Evolutionary conservation across 2,329 filamentous ascomycete species (phyloP), one percentile per base, ranked within the genome.

Genomic region (Paraphoma chrysanthemicola): DNA sequence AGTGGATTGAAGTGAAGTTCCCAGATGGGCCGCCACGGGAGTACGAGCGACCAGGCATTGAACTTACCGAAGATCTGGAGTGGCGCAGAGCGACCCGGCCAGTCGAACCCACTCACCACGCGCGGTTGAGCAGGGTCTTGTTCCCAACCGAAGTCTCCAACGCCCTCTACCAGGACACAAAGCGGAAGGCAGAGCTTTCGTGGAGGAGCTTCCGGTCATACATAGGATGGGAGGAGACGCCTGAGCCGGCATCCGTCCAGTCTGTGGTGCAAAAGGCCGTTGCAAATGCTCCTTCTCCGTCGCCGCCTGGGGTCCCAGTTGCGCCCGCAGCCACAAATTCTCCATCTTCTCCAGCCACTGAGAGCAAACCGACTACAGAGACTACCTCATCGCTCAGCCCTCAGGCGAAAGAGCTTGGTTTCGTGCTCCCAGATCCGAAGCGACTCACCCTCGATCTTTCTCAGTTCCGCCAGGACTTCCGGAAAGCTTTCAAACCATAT

Each of bases 1-100:
- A 69, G 48, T 83, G 80, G 81, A 69, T 85, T 5, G 81, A 84
- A 47, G 71, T 83, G 16, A 73, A 71, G 14, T 83, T 81, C 46
- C 82, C 82, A 1, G 75, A 80, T 44, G 79, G 78, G 4, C 81
- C 81, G 39, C 82, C 82, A 1, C 68, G 73, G 58, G 81, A 83
- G 57, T 84, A 80, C 54, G 79, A 80, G 57, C 77, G 79, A 3
- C 78, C 74, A 17, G 82, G 82, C 8, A 64, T 72, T 31, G 71
- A 74, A 45, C 30, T 82, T 72, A 77, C 77, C 64, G 64, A 78
- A 64, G 56, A 77, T 74, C 47, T 77, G 61, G 51, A 71, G 67
- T 57, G 74, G 76, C 62, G 73, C 36, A 65, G 63, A 54, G 59
- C 67, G 7, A 73, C 63, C 2, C 63, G 67, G n/a, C 59, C 60